A percentile compares a stretch with the other conserved stretches of the same genome.
phyloP scores from a whole-genome alignment of 768 basidiomycete species.

The Tylopilus balloui region DNA sequence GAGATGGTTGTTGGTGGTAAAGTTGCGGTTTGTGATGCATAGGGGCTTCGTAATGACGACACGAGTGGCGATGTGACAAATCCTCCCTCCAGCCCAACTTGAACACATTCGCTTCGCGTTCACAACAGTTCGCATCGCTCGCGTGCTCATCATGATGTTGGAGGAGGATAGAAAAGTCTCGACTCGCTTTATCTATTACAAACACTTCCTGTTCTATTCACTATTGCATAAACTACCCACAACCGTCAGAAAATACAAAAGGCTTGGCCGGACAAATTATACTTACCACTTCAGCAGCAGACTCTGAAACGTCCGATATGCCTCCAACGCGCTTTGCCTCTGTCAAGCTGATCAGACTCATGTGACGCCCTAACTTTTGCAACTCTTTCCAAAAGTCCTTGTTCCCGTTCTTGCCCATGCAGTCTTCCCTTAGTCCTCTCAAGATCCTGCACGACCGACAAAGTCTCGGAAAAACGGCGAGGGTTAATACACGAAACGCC shows the following conservation, averaged over 20 bases:
- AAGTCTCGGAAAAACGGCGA: neutral
- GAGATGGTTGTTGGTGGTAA: neutral
- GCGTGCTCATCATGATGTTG: too few species aligned
- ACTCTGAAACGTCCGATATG: constrained; percentile 52
- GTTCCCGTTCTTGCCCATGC: constrained; percentile 54
- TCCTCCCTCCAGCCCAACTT: neutral
- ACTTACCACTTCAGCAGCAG: constrained; percentile 50
- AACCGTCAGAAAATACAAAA: neutral
- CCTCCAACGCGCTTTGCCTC: constrained; percentile 63
- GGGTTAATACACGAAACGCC: neutral
- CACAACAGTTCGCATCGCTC: too few species aligned
- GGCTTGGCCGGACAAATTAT: neutral
- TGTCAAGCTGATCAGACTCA: constrained; percentile 57
- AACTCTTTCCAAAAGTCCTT: constrained; percentile 63
- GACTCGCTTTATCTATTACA: neutral
- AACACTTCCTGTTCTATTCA: constrained; percentile 5
- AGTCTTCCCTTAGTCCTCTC: constrained; percentile 51
- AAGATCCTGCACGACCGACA: constrained; percentile 48
- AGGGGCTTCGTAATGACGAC: constrained; percentile 12
- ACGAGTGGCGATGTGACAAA: constrained; percentile 6
- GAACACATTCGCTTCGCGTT: neutral
- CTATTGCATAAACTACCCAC: constrained; percentile 21
- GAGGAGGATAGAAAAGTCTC: too few species aligned
- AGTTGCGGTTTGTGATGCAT: neutral
- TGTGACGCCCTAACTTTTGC: constrained; percentile 42